phyloP scores from a whole-genome alignment of 2,329 filamentous ascomycete species.

The Seiridium unicorne region DNA sequence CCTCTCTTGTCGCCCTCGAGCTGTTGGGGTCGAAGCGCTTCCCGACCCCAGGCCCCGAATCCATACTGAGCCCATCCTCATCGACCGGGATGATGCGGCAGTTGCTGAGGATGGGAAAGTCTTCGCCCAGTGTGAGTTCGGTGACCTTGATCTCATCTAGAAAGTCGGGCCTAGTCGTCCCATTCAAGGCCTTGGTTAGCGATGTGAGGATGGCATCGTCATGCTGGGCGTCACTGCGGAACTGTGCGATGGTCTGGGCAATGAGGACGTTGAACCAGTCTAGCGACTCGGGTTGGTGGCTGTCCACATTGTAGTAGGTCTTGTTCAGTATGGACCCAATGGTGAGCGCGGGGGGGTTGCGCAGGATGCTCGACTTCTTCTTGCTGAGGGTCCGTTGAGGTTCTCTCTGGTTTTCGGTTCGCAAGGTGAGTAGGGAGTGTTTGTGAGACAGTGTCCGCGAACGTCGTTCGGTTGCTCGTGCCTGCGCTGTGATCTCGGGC shows the following conservation, averaged over 20 bases:
- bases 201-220: constrained; percentile 87
- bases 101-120: constrained; percentile 98
- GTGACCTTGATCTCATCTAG: constrained; percentile 92
- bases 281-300: constrained; percentile 91
- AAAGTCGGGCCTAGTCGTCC: constrained; percentile 83
- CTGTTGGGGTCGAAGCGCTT: constrained; percentile 51
- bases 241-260: constrained; percentile 94
- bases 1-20: constrained; percentile 50
- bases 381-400: constrained; percentile 49
- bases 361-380: constrained; percentile 71
- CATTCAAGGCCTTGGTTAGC: constrained; percentile 82
- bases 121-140: constrained; percentile 90
- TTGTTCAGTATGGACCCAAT: constrained; percentile 94
- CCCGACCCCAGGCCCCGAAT: constrained; percentile 34
- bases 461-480: constrained; percentile 72
- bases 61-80: constrained; percentile 67
- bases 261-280: constrained; percentile 99
- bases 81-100: constrained; percentile 91
- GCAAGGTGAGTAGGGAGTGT: constrained; percentile 66
- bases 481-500: constrained; percentile 73
- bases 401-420: constrained; percentile 39
- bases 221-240: constrained; percentile 86
- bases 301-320: constrained; percentile 95
- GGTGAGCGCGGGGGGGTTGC: constrained; percentile 72
- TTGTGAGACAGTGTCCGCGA: constrained; percentile 74